Evolutionary conservation across 805 yeast species (phyloP), one percentile per base, ranked within the genome.

Genomic region (Helenozyma baotianmanensis): DNA sequence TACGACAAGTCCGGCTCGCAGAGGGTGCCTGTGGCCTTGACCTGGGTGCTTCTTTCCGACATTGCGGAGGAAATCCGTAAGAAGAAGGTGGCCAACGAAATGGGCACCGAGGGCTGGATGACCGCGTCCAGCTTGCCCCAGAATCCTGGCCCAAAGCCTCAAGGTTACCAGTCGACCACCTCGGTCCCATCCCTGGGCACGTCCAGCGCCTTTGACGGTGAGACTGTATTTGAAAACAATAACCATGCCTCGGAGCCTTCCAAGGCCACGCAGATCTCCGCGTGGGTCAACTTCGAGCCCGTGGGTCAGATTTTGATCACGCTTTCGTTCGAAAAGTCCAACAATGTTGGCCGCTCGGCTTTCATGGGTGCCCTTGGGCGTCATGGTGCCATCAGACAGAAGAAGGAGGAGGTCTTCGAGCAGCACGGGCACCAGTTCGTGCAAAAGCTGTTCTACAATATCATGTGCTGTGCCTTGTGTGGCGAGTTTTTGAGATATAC

Each of bases 391-490:
- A 90, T 92, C 44, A 82, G 96, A 51, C 92, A 87, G 58, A 80
- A 89, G 64, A 87, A 89, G 47, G 86, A 80, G 51, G 94, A 85
- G 46, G 86, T 92, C 2, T 85, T 80, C 54, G 96, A 90, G 60
- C 92, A 87, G 49, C 95, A 87, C 55, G 99, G 99, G 12, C 99
- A 92, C 63, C 94, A 87, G 59, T 92, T 92, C 62, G 94, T 86
- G 26, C 96, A 86, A 57, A 90, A 86, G 49, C 96, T 88, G 55
- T 88, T 89, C 55, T 92, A 92, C 70, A 86, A 85, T 48, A 86
- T 92, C 53, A 90, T 92, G 97, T 78, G 92, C 46, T 92, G 99
- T 67, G 96, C 97, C 1, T 76, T 89, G 40, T 92, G 99, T 72
- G 96, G 96, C 4, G 97, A 92, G 40, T 92, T 92, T 55, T 68